Percentiles rank a stretch among this genome's conserved stretches.
phyloP scores from a whole-genome alignment of 371 early-diverging fungal genomes.

The Thermomucor indicae-seudaticae region DNA sequence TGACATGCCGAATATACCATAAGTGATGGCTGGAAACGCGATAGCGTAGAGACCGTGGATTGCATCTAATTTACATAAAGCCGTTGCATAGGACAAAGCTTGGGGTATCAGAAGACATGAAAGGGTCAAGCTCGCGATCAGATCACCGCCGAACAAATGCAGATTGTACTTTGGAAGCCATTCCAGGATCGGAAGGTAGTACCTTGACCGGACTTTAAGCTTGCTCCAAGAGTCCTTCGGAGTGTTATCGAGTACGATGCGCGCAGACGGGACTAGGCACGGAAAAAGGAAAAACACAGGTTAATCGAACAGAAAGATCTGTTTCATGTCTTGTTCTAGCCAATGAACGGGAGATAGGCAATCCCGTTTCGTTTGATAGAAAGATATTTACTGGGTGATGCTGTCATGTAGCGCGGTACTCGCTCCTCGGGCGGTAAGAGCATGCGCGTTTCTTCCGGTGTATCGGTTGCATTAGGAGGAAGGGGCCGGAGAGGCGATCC shows the following conservation, averaged over 20 bases:
- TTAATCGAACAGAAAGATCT: neutral
- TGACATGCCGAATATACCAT: constrained; percentile 88
- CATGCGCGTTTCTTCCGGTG: neutral
- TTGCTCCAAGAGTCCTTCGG: constrained; percentile 35
- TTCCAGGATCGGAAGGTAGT: constrained; percentile 85
- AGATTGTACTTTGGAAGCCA: constrained; percentile 82
- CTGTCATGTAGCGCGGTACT: constrained; percentile 18
- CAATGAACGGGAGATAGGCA: too few species aligned
- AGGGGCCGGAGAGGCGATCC: neutral
- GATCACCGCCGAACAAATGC: constrained; percentile 53
- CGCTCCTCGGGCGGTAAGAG: constrained; percentile 1
- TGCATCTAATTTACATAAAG: constrained; percentile 79
- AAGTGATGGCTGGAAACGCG: constrained; percentile 80
- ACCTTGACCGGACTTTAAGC: constrained; percentile 63
- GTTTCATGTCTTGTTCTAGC: too few species aligned
- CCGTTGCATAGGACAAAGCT: constrained; percentile 84
- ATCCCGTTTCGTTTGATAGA: too few species aligned
- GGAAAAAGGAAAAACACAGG: neutral
- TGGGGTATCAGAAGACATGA: constrained; percentile 88
- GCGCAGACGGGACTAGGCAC: constrained; percentile 33
- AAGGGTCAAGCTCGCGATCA: constrained; percentile 85
- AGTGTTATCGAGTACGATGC: constrained; percentile 11
- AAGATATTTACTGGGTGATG: constrained; percentile 15
- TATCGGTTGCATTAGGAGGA: neutral
- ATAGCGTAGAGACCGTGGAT: constrained; percentile 86